Evolutionary conservation across 768 basidiomycete genomes (phyloP), one percentile per base, ranked within the genome.

Genomic region (Leccinum barrowsii): DNA sequence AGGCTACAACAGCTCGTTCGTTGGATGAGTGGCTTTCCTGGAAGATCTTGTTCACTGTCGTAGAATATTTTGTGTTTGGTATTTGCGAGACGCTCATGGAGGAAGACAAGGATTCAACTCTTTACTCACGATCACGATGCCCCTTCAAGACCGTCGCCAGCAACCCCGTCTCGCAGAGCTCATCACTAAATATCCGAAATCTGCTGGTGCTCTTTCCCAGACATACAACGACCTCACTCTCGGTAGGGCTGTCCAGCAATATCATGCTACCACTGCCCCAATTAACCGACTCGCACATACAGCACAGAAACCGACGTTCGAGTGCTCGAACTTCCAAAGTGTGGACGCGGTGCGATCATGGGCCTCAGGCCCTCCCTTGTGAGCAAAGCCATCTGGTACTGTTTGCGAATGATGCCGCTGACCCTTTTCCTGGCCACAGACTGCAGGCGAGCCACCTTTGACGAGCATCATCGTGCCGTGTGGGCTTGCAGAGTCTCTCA

Each of bases 191-290:
- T 91, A 91, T 64, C 89, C 89, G 35, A 76, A 70, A 24, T 73
- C 79, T 15, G 83, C 85, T 3, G 80, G 85, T 12, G 76, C 80
- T 22, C 71, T 91, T 8, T 89, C 90, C 67, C 89, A 91, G 70
- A 78, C 85, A 1, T 90, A 86, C 74, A 91, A 91, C 67, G 89
- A 92, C 58, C 71, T 92, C 30, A 70, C 81, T 6, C 81, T 83
- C 21, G 82, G 90, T 87, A n/a, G n/a, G n/a, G n/a, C n/a, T n/a
- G n/a, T n/a, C n/a, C n/a, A n/a, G n/a, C n/a, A n/a, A n/a, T n/a
- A n/a, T n/a, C n/a, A n/a, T n/a, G n/a, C n/a, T n/a, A n/a, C 40
- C 40, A 40, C 17, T 30, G 30, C 22, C 26, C 15, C n/a, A 49
- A n/a, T n/a, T n/a, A 7, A 46, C 15, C 21, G 59, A 52, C 51